These are phyloP conservation scores for Haematococcus lacustris DNA, from an alignment of 139 green algal genomes.

Conservation along the genomic window DNA sequence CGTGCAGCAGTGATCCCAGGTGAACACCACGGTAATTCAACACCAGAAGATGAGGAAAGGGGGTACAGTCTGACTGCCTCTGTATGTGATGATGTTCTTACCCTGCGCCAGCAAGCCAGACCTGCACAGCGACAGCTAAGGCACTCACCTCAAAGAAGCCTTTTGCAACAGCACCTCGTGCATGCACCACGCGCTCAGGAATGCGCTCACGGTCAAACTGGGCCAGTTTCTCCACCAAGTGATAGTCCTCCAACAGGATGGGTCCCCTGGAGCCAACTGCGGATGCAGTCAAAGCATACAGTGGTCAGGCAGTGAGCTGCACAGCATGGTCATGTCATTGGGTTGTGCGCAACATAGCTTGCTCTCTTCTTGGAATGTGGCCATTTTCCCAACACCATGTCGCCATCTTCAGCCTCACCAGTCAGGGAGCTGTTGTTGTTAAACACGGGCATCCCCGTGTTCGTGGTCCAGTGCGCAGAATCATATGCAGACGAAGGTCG, in stretches of 20 bases:
- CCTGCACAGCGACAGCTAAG: no score
- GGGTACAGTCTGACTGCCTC: no score
- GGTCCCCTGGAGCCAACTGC: conserved; percentile 45
- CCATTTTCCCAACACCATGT: background rate
- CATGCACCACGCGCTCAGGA: conserved; percentile 93
- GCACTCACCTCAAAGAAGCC: conserved; percentile 94
- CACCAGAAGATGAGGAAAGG: no score
- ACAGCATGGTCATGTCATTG: background rate
- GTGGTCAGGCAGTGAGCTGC: background rate
- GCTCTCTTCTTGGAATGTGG: background rate
- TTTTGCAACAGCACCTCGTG: conserved; percentile 86
- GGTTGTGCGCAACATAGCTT: background rate
- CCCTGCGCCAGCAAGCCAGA: no score
- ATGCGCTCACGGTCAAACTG: conserved; percentile 94
- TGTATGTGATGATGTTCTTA: no score
- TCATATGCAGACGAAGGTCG: conserved; percentile 27
- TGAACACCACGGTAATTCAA: no score
- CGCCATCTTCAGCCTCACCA: conserved; percentile 18
- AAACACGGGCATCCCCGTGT: conserved; percentile 79
- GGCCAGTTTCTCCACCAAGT: conserved; percentile 90
- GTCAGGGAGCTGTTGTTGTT: conserved; percentile 93
- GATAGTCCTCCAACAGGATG: conserved; percentile 80
- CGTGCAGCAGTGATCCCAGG: no score
- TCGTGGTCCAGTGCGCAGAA: conserved; percentile 81
- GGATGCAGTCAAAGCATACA: background rate